Conservation (phyloP, 208 protist genomes). For the Leishmania tropica region DNA sequence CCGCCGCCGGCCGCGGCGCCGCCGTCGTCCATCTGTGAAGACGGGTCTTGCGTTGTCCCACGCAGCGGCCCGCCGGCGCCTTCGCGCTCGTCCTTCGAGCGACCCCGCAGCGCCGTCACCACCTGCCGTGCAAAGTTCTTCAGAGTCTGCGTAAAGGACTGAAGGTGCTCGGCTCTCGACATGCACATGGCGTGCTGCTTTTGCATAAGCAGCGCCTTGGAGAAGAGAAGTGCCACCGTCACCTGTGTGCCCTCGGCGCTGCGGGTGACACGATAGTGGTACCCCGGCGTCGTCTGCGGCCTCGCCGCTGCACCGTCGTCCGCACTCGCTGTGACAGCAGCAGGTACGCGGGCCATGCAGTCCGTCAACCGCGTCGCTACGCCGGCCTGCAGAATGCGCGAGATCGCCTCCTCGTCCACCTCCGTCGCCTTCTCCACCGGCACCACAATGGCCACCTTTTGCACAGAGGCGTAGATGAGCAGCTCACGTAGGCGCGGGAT, state of each 20-base stretch:
- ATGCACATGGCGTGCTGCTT: slow-evolving; percentile 74
- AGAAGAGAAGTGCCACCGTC: slow-evolving; percentile 84
- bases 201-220: slow-evolving; percentile 45
- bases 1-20: slow-evolving; percentile 18
- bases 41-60: slow-evolving; percentile 29
- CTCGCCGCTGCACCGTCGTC: background rate
- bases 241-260: slow-evolving; percentile 42
- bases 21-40: slow-evolving; percentile 26
- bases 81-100: slow-evolving; percentile 38
- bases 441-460: slow-evolving; percentile 82
- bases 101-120: slow-evolving; percentile 54
- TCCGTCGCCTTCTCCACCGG: slow-evolving; percentile 72
- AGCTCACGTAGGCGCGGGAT: slow-evolving; percentile 99
- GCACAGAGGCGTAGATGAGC: slow-evolving; percentile 96
- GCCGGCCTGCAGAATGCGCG: slow-evolving; percentile 56
- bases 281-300: slow-evolving; percentile 26
- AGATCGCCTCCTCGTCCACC: slow-evolving; percentile 71
- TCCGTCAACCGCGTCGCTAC: slow-evolving; percentile 60
- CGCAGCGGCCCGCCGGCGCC: slow-evolving; percentile 20
- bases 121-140: slow-evolving; percentile 57
- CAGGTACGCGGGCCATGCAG: slow-evolving; percentile 55
- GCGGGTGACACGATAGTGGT: slow-evolving; percentile 72
- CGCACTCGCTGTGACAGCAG: background rate
- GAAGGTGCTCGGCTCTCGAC: slow-evolving; percentile 69
- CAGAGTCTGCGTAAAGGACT: slow-evolving; percentile 62